These are phyloP conservation scores for Zymoseptoria pseudotritici DNA, from an alignment of 2,329 filamentous ascomycete genomes.

Conservation along the genomic window DNA sequence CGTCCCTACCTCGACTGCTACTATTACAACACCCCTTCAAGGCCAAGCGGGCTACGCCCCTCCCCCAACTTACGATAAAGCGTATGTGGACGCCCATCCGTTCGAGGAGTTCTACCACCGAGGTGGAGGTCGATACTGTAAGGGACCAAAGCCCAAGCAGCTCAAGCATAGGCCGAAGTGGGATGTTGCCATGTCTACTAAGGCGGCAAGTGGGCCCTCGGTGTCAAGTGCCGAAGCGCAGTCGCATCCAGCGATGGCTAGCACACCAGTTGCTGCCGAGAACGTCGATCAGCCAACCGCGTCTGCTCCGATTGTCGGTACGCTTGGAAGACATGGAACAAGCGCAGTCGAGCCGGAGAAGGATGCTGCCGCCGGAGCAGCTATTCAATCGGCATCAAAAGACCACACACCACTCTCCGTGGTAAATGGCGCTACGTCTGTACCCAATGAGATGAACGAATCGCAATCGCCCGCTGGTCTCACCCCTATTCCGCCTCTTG, in stretches of 20 bases:
- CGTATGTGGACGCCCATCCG: constrained; percentile 10
- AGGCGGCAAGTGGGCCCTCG: neutral
- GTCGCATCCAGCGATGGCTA: neutral
- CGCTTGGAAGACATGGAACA: neutral
- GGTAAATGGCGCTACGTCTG: neutral
- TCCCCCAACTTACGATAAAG: constrained; percentile 1
- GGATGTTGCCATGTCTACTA: neutral
- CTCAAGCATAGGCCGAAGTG: neutral
- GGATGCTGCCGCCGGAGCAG: neutral
- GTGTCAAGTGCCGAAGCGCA: neutral
- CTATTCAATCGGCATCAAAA: neutral
- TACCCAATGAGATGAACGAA: neutral
- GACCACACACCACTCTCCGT: neutral
- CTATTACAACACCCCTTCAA: neutral
- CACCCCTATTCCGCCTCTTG: neutral
- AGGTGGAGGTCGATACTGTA: constrained; percentile 3
- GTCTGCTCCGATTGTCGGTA: neutral
- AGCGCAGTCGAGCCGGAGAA: neutral
- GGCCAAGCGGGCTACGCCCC: neutral
- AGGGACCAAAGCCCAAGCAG: neutral
- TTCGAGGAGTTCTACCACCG: constrained; percentile 12
- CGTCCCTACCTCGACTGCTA: neutral
- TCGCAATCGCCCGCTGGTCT: neutral
- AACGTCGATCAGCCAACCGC: neutral
- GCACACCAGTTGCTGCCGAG: neutral